Evolutionary conservation across 176 grass and related monocot species (phyloP).

Genomic region (Carex scoparia): DNA sequence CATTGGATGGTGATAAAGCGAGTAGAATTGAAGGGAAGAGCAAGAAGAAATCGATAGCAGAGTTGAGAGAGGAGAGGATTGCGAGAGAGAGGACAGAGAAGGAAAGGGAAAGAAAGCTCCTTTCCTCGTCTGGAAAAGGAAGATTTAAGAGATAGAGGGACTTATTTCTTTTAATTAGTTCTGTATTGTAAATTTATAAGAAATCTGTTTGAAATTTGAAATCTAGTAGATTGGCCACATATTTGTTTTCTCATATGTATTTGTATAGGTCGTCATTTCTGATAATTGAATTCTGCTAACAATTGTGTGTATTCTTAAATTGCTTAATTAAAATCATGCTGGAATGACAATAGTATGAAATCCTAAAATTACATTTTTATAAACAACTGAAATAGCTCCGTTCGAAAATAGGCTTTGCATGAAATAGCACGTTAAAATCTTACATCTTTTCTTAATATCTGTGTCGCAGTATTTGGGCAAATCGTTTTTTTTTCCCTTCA

Average conservation of each 20-base stretch:
- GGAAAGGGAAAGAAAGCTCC: conserved; percentile 24
- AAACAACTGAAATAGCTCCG: too few species aligned
- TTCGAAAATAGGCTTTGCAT: too few species aligned
- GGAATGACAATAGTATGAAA: too few species aligned
- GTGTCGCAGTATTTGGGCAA: too few species aligned
- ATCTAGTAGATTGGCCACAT: neutral
- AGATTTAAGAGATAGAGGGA: neutral
- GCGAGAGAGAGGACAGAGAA: conserved; percentile 17
- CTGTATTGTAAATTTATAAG: conserved; percentile 2
- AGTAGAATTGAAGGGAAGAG: neutral
- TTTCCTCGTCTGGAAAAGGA: neutral
- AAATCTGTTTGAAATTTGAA: neutral
- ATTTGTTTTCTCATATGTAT: neutral
- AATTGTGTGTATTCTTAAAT: too few species aligned
- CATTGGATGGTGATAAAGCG: neutral
- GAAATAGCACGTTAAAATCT: too few species aligned
- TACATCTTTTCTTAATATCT: too few species aligned
- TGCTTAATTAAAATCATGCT: too few species aligned
- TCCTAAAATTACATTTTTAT: too few species aligned
- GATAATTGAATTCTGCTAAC: too few species aligned
- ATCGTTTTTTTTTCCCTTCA: too few species aligned
- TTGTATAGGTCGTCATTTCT: too few species aligned
- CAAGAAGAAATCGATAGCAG: conserved; percentile 21
- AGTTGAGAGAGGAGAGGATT: conserved; percentile 21
- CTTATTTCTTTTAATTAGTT: neutral